Conservation (phyloP, 2,329 filamentous ascomycete genomes). For the Teratosphaeria epicoccoides region DNA sequence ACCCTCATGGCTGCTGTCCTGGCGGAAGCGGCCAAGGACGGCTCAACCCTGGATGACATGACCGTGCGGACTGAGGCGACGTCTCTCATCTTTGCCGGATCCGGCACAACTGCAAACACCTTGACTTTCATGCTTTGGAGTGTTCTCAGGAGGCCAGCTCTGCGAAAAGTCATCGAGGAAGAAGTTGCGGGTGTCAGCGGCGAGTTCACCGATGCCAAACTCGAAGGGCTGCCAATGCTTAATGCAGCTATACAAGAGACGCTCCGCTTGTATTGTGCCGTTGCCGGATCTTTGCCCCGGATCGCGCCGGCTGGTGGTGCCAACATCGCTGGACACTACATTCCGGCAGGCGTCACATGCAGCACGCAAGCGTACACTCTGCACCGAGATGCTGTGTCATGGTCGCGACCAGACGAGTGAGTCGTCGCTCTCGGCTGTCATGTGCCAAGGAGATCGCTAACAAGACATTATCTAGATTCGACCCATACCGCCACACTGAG, state of each 20-base stretch:
- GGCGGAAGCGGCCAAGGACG: slow-evolving; percentile 17
- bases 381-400: slow-evolving; percentile 18
- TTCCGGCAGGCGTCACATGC: slow-evolving; percentile 17
- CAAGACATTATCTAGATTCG: slow-evolving; percentile 11
- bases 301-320: slow-evolving; percentile 17
- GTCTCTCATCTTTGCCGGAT: slow-evolving; percentile 23
- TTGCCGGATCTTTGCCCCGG: slow-evolving; percentile 21
- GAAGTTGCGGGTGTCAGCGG: slow-evolving; percentile 15
- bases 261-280: slow-evolving; percentile 22
- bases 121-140: slow-evolving; percentile 23
- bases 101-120: slow-evolving; percentile 24
- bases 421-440: background rate
- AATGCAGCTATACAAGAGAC: slow-evolving; percentile 22
- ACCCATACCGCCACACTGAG: slow-evolving; percentile 6
- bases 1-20: slow-evolving; percentile 21
- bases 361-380: slow-evolving; percentile 20
- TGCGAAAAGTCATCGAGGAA: slow-evolving; percentile 14
- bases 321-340: slow-evolving; percentile 12
- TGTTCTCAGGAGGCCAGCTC: slow-evolving; percentile 11
- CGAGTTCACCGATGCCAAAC: slow-evolving; percentile 13
- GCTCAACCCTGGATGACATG: slow-evolving; percentile 16
- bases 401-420: slow-evolving; percentile 15
- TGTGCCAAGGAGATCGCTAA: background rate
- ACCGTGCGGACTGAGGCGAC: slow-evolving; percentile 20
- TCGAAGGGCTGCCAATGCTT: slow-evolving; percentile 16